Evolutionary conservation across 805 yeast species (phyloP).

Genomic region (Scheffersomyces stipitis): DNA sequence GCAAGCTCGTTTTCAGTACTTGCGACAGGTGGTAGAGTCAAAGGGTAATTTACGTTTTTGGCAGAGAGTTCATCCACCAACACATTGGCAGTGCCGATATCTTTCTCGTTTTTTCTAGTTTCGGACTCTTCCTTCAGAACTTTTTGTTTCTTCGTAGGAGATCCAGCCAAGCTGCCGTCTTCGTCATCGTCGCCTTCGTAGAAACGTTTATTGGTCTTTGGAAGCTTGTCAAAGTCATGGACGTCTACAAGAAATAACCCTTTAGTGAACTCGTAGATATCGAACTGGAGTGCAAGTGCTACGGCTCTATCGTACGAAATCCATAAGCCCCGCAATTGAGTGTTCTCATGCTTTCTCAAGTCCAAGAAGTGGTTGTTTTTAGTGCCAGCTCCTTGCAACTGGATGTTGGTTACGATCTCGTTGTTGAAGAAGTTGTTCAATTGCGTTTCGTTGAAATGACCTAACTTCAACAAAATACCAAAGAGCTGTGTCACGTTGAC

Average conservation of each 20-base stretch:
- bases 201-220: conserved; percentile 20
- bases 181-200: conserved; percentile 23
- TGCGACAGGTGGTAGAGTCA: conserved; percentile 48
- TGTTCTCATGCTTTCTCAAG: conserved; percentile 26
- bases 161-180: conserved; percentile 18
- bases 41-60: conserved; percentile 46
- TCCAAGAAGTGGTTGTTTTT: conserved; percentile 14
- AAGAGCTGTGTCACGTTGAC: conserved; percentile 40
- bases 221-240: conserved; percentile 41
- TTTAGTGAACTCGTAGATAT: conserved; percentile 37
- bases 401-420: conserved; percentile 33
- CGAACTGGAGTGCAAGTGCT: conserved; percentile 35
- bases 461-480: conserved; percentile 29
- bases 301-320: conserved; percentile 46
- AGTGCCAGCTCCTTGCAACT: conserved; percentile 25
- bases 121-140: conserved; percentile 6
- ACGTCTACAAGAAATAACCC: conserved; percentile 42
- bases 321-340: conserved; percentile 38
- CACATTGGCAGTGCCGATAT: background rate
- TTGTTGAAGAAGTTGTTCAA: conserved; percentile 29
- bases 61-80: background rate
- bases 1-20: conserved; percentile 28
- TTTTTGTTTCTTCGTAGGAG: conserved; percentile 40
- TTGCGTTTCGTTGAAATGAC: conserved; percentile 24
- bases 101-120: background rate